Evolutionary conservation across 164 flowering plant genomes (phyloP).

Genomic region (Tinospora cordifolia): DNA sequence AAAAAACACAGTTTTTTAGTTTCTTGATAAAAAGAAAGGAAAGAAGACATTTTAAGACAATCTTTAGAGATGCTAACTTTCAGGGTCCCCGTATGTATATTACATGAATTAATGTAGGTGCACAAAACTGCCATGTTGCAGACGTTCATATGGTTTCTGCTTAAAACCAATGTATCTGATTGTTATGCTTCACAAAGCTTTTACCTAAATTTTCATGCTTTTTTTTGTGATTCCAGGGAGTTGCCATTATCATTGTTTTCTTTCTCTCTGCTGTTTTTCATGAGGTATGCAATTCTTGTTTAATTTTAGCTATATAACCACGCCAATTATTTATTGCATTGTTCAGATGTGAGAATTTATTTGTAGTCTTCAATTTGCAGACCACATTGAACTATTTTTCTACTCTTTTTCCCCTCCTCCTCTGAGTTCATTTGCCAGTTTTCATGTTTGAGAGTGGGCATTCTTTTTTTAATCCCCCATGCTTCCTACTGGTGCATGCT

Average conservation of each 20-base stretch:
- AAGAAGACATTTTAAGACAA: too few species aligned
- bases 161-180: background rate
- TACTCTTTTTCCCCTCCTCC: too few species aligned
- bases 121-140: too few species aligned
- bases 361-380: background rate
- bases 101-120: too few species aligned
- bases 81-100: too few species aligned
- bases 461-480: background rate
- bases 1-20: too few species aligned
- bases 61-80: too few species aligned
- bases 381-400: too few species aligned
- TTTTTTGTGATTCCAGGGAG: constrained; percentile 40
- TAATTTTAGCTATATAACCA: background rate
- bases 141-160: too few species aligned
- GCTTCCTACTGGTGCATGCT: background rate
- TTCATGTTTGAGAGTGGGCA: background rate
- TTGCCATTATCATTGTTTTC: constrained; percentile 68
- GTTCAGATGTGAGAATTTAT: background rate
- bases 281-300: constrained; percentile 50
- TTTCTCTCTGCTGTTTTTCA: constrained; percentile 88
- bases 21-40: too few species aligned
- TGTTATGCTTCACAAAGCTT: background rate
- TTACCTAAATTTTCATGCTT: background rate
- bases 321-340: background rate
- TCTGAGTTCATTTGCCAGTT: background rate